Conservation (phyloP, 768 basidiomycete genomes). For the Tephrocybe sp. region DNA sequence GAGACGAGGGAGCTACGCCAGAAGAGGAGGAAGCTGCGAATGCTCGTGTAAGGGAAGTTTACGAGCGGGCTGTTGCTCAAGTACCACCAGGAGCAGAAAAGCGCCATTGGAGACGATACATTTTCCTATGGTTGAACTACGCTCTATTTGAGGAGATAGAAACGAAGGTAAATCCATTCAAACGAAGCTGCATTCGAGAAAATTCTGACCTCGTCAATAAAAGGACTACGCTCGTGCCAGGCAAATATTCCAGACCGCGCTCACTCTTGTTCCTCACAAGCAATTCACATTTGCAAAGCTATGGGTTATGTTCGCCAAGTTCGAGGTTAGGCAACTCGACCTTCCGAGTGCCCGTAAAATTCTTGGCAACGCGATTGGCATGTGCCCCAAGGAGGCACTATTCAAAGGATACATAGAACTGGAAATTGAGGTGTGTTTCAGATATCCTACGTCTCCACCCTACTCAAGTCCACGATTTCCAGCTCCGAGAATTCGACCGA, state of each 20-base stretch:
- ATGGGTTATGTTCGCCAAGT: constrained; percentile 91
- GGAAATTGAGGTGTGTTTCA: constrained; percentile 73
- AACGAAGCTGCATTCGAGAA: background rate
- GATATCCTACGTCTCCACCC: background rate
- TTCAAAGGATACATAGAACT: constrained; percentile 97
- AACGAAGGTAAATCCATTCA: constrained; percentile 61
- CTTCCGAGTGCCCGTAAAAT: constrained; percentile 85
- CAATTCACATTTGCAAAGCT: constrained; percentile 97
- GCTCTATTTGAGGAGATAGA: constrained; percentile 97
- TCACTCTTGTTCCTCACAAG: constrained; percentile 91
- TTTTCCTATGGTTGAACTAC: constrained; percentile 94
- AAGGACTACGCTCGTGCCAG: constrained; percentile 85
- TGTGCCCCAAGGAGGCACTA: constrained; percentile 93
- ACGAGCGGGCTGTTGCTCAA: constrained; percentile 93
- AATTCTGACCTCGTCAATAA: background rate
- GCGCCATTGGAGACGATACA: constrained; percentile 86
- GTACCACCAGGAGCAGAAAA: constrained; percentile 95
- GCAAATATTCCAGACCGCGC: constrained; percentile 89
- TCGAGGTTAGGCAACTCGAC: constrained; percentile 85
- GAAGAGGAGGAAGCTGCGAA: constrained; percentile 67
- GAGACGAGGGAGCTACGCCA: constrained; percentile 69
- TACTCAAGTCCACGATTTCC: background rate
- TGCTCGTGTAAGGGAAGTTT: constrained; percentile 84
- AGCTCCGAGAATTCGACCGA: constrained; percentile 94
- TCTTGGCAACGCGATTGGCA: constrained; percentile 87